phyloP scores from a whole-genome alignment of 1,139 yeast genomes.

The Saccharomyces hybrid region DNA sequence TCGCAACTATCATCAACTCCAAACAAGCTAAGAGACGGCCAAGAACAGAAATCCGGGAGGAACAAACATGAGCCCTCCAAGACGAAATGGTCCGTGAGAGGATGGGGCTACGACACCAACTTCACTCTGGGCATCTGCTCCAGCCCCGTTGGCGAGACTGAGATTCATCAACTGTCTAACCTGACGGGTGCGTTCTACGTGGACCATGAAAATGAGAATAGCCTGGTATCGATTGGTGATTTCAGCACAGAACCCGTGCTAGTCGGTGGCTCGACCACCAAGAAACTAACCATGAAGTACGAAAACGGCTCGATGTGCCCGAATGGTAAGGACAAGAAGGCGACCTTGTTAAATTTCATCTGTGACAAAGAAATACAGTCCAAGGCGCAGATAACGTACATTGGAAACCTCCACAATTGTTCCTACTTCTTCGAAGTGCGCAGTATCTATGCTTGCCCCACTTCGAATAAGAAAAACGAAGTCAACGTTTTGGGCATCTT shows the following conservation, averaged over 20 bases:
- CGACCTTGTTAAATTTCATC: slow-evolving; percentile 63
- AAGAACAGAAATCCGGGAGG: not conserved
- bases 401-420: slow-evolving; percentile 73
- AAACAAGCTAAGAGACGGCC: slow-evolving; percentile 11
- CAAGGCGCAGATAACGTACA: slow-evolving; percentile 59
- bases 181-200: slow-evolving; percentile 61
- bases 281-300: slow-evolving; percentile 63
- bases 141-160: slow-evolving; percentile 32
- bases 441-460: slow-evolving; percentile 84
- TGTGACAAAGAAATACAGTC: slow-evolving; percentile 71
- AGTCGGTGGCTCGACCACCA: slow-evolving; percentile 45
- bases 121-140: slow-evolving; percentile 78
- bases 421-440: slow-evolving; percentile 78
- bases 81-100: slow-evolving; percentile 53
- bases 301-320: slow-evolving; percentile 65
- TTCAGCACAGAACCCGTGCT: slow-evolving; percentile 46
- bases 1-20: slow-evolving; percentile 28
- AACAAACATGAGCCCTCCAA: slow-evolving; percentile 5
- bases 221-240: slow-evolving; percentile 55
- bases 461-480: slow-evolving; percentile 44
- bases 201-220: slow-evolving; percentile 39
- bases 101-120: slow-evolving; percentile 63
- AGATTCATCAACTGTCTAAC: slow-evolving; percentile 36
- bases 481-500: slow-evolving; percentile 31
- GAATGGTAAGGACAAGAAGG: slow-evolving; percentile 43